Evolutionary conservation across 2,329 filamentous ascomycete genomes (phyloP).

Genomic region (Xylariaceae sp.): DNA sequence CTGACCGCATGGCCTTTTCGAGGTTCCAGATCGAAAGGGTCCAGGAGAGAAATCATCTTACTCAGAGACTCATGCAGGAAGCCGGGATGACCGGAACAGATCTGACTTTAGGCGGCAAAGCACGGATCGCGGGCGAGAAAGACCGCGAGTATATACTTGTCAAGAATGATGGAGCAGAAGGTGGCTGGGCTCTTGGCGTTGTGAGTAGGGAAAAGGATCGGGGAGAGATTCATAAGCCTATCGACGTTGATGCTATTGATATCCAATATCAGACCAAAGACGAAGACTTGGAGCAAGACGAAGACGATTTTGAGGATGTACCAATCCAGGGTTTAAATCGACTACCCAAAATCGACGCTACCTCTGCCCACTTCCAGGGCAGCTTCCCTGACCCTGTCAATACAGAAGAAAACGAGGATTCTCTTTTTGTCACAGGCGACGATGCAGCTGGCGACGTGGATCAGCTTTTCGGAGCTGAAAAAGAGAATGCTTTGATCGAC

Average conservation of each 20-base stretch:
- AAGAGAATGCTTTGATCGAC: constrained; percentile 34
- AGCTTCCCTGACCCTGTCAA: constrained; percentile 17
- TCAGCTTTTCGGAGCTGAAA: constrained; percentile 19
- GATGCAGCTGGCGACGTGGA: constrained; percentile 13
- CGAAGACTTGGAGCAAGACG: constrained; percentile 56
- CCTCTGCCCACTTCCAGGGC: constrained; percentile 21
- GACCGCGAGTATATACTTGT: constrained; percentile 93
- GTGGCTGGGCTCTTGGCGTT: constrained; percentile 92
- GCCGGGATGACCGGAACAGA: constrained; percentile 83
- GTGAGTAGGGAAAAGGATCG: constrained; percentile 80
- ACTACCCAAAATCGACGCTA: constrained; percentile 57
- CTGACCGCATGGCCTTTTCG: constrained; percentile 94
- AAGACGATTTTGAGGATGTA: constrained; percentile 86
- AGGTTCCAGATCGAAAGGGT: constrained; percentile 95
- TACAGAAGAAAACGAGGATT: constrained; percentile 44
- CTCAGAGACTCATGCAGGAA: constrained; percentile 89
- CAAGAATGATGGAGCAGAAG: constrained; percentile 91
- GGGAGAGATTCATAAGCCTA: constrained; percentile 79
- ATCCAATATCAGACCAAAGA: constrained; percentile 54
- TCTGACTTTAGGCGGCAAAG: constrained; percentile 60
- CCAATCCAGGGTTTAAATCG: constrained; percentile 87
- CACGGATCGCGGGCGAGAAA: constrained; percentile 75
- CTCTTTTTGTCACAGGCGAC: constrained; percentile 50
- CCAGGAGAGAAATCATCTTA: constrained; percentile 86
- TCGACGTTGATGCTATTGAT: constrained; percentile 74